Evolutionary conservation across 768 basidiomycete genomes (phyloP), one percentile per base, ranked within the genome.

Genomic region (Termitomyces sp.): DNA sequence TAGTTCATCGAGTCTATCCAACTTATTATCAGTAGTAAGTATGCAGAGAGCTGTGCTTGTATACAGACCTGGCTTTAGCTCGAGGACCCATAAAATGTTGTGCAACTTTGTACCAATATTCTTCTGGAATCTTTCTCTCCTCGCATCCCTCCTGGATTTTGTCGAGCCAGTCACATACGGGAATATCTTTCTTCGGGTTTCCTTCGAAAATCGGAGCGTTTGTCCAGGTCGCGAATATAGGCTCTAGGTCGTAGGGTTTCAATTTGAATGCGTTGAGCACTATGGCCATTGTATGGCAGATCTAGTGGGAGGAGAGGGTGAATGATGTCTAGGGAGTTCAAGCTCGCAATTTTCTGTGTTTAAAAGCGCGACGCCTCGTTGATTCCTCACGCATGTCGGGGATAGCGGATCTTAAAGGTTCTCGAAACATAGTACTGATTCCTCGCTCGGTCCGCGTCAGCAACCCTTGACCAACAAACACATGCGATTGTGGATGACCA

Each of bases 41-140:
- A 56, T 30, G 12, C 40, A 12, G 8, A 26, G 33, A 6, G 23
- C 7, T 8, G 3, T n/a, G 40, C 49, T 33, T 20, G 3, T 13
- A 12, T n/a, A 65, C 71, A 48, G 56, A 80, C 76, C 86, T 81
- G 40, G 76, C 76, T 70, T 76, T 84, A n/a, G 90, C 88, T 64
- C 84, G 82, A 40, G 80, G 80, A 1, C 85, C 87, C 80, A 92
- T 82, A 69, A 82, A 90, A 66, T 87, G 85, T 68, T 89, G 88
- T 23, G 82, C 90, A 52, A 88, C 88, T 64, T 88, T 88, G 76
- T 90, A 84, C 90, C 90, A 91, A 71, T 82, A 91, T 64, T 91
- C 88, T 69, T 88, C 82, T 41, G 90, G 90, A 28, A 92, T 80
- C 53, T 86, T 83, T 62, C 85, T 82, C 64, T 87, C 78, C 55